These are phyloP conservation scores for Starmera pachycereana DNA, from an alignment of 805 yeast genomes.

Conservation along the genomic window DNA sequence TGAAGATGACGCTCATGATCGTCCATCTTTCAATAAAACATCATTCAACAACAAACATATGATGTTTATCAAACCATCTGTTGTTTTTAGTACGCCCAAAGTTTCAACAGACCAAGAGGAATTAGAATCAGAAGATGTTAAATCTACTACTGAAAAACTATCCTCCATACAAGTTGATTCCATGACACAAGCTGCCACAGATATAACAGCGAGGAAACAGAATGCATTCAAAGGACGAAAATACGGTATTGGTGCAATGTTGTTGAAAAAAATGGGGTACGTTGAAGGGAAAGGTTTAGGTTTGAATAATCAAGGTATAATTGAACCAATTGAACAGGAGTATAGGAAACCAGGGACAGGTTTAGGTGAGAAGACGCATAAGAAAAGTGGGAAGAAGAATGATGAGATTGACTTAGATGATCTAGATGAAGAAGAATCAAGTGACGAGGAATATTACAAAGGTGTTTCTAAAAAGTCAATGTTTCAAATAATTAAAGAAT, in stretches of 20 bases:
- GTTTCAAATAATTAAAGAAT: slow-evolving; percentile 12
- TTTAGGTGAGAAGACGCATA: slow-evolving; percentile 51
- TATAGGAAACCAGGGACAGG: slow-evolving; percentile 54
- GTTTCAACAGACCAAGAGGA: not conserved
- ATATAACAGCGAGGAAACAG: not conserved
- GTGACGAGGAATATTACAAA: slow-evolving; percentile 16
- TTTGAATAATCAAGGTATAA: slow-evolving; percentile 55
- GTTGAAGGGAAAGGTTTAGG: slow-evolving; percentile 83
- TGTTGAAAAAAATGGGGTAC: slow-evolving; percentile 82
- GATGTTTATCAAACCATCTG: slow-evolving; percentile 8
- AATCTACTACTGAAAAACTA: slow-evolving; percentile 33
- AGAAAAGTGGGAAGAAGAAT: slow-evolving; percentile 9
- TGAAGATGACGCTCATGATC: slow-evolving; percentile 3
- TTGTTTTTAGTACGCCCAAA: not conserved
- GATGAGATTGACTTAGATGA: slow-evolving; percentile 1
- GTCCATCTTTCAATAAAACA: slow-evolving; percentile 1
- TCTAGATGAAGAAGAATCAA: slow-evolving; percentile 7
- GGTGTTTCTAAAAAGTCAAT: slow-evolving; percentile 18
- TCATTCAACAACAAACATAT: not conserved
- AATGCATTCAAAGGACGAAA: slow-evolving; percentile 15
- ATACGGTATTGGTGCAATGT: slow-evolving; percentile 81
- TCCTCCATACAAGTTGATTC: slow-evolving; percentile 1
- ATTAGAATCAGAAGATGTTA: slow-evolving; percentile 27
- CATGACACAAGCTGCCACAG: not conserved
- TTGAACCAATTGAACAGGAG: slow-evolving; percentile 67